Percentiles rank a stretch among this genome's conserved stretches.
Conservation (phyloP, 2,329 filamentous ascomycete genomes). For the Cryphonectria japonica region DNA sequence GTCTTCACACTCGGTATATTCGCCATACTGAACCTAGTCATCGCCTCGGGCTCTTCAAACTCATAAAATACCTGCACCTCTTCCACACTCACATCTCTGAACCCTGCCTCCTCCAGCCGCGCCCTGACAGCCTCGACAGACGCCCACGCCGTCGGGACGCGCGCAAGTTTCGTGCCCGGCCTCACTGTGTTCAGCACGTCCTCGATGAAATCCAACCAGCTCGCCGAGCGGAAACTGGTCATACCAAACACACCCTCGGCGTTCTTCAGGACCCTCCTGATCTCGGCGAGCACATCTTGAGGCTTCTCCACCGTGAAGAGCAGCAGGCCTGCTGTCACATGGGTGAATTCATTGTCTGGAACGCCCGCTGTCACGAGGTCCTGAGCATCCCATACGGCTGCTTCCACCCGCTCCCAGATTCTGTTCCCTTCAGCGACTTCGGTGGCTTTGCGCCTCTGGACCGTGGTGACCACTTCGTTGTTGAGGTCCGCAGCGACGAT, state of each 20-base stretch:
- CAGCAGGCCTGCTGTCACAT: slow-evolving; percentile 1
- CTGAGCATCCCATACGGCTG: not conserved
- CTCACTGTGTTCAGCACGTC: not conserved
- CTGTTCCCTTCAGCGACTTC: not conserved
- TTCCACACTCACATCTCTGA: not conserved
- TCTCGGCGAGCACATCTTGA: not conserved
- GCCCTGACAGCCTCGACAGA: not conserved
- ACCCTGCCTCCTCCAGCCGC: slow-evolving; percentile 1
- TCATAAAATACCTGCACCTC: not conserved
- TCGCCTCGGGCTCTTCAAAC: not conserved
- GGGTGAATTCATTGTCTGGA: not conserved
- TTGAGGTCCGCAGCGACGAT: not conserved
- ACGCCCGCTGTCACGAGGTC: not conserved
- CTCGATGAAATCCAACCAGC: not conserved
- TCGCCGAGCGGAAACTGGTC: not conserved
- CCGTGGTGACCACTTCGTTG: not conserved
- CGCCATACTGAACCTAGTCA: not conserved
- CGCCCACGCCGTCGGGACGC: not conserved
- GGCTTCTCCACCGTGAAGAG: not conserved
- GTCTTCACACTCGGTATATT: slow-evolving; percentile 1
- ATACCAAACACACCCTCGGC: not conserved
- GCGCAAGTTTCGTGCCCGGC: not conserved
- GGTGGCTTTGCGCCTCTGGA: not conserved
- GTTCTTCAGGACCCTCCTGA: not conserved
- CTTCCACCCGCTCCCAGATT: not conserved